Percentiles rank a stretch among this genome's conserved stretches.
Conservation (phyloP, 148 eudicot genomes). For the Spergularia marina region DNA sequence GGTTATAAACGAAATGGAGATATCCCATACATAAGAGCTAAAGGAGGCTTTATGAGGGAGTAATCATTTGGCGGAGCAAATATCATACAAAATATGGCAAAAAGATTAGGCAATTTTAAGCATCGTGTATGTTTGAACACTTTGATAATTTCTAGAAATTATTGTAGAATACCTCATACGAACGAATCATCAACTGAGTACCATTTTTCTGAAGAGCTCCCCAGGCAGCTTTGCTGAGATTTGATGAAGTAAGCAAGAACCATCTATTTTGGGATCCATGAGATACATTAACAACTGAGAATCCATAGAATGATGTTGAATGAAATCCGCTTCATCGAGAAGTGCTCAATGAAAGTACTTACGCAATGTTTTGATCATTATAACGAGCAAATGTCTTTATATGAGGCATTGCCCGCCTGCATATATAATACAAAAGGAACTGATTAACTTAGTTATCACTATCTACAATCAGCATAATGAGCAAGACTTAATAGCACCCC, state of each 20-base stretch:
- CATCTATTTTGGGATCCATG: conserved; percentile 47
- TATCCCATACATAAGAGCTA: no score
- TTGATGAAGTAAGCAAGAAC: conserved; percentile 89
- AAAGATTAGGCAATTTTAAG: no score
- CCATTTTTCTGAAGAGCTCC: conserved; percentile 92
- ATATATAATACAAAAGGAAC: conserved; percentile 7
- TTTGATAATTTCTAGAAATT: no score
- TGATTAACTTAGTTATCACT: not conserved
- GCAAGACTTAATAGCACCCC: not conserved
- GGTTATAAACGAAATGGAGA: no score
- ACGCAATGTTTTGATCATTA: conserved; percentile 89
- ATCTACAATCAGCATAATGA: conserved; percentile 10
- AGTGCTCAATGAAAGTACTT: conserved; percentile 33
- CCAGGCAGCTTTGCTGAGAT: conserved; percentile 99
- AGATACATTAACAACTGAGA: conserved; percentile 6
- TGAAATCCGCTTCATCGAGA: not conserved
- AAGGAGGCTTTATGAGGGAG: no score
- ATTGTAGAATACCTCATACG: conserved; percentile 68
- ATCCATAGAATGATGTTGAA: not conserved
- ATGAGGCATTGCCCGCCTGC: conserved; percentile 98
- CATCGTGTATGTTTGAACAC: no score
- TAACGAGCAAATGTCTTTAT: conserved; percentile 88
- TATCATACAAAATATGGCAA: no score
- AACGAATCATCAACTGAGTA: conserved; percentile 93
- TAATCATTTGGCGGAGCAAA: no score